Evolutionary conservation across 805 yeast species (phyloP).

Genomic region (Blastobotrys parvus): DNA sequence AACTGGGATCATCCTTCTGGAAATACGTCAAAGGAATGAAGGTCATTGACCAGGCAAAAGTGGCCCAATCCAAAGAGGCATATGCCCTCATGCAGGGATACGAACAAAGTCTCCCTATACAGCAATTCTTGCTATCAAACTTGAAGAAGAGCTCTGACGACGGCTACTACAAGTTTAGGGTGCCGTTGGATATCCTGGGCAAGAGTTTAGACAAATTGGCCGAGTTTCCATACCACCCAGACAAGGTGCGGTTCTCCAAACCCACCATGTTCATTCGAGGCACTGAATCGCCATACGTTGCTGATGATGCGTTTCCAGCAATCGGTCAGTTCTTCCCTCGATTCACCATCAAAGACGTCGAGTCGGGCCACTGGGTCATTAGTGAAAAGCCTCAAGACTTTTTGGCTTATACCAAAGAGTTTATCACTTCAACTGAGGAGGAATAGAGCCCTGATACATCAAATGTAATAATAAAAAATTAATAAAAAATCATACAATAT

Average conservation of each 20-base stretch:
- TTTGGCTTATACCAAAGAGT: conserved; percentile 51
- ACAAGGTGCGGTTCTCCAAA: conserved; percentile 48
- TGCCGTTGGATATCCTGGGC: conserved; percentile 67
- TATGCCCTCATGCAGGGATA: conserved; percentile 52
- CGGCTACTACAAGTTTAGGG: conserved; percentile 36
- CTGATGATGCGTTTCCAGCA: conserved; percentile 69
- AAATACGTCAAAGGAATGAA: conserved; percentile 57
- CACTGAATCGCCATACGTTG: conserved; percentile 61
- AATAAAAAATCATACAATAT: not conserved
- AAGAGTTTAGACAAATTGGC: conserved; percentile 60
- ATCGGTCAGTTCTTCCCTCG: conserved; percentile 74
- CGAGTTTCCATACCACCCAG: conserved; percentile 65
- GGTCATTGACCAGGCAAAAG: conserved; percentile 41
- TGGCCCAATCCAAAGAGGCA: conserved; percentile 55
- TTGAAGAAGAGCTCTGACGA: conserved; percentile 39
- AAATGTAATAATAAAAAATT: not conserved
- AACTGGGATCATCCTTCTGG: conserved; percentile 52
- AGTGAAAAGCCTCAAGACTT: conserved; percentile 80
- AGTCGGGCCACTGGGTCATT: conserved; percentile 89
- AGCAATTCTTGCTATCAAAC: conserved; percentile 75
- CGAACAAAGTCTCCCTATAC: conserved; percentile 50
- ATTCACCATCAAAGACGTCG: conserved; percentile 64
- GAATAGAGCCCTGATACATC: not conserved
- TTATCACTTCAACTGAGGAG: conserved; percentile 19
- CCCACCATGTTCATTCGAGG: conserved; percentile 81